Base-by-base conservation (phyloP, 2,329 filamentous ascomycete genomes). In the Amylocarpus encephaloides region DNA sequence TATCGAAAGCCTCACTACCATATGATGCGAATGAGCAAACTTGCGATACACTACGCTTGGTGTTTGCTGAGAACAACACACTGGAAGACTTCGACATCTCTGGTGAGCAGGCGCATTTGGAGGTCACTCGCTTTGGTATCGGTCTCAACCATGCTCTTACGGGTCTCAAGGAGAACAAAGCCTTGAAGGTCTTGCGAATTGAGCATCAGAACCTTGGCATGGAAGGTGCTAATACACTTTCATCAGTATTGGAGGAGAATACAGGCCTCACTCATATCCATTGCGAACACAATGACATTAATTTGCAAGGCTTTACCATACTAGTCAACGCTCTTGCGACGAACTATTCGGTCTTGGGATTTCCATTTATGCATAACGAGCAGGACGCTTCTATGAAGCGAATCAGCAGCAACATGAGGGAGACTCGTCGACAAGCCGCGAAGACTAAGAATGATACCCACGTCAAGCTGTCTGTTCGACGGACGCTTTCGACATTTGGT, bases 201-300 rank as follows among this genome's bases (percentile, higher is more conserved):
- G 80, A 85, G 64, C 72, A 83, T 62, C 84, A 88, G 67, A 83
- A 80, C 55, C 73, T 88, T 6, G 84, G 84, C 3, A 65, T 86
- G 18, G 81, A 83, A 66, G 84, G 84, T 30, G 83, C 84, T 3
- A 85, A 79, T 60, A 85, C 82, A 0, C 70, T 88, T 33, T 79
- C 83, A 1, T 82, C 84, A 15, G 83, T 88, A 13, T 68, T 88
- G 33, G 80, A 83, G 59, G 73, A 73, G 53, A 88, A 88, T 59
- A 71, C 67, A 2, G 78, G 76, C 1, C 68, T 88, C 5, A 73
- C 76, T 22, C 80, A 87, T 62, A 72, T 88, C 5, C 75, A 86
- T 59, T 88, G 84, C 64, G 83, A 85, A 54, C 81, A 85, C 64
- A 88, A 88, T 61, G 80, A 82, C 48, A 85, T 86, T 49, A 82